Percentiles rank a stretch among this genome's conserved stretches.
These are phyloP conservation scores for Aspergillus flavus DNA, from an alignment of 2,329 filamentous ascomycete genomes.

Conservation along the genomic window DNA sequence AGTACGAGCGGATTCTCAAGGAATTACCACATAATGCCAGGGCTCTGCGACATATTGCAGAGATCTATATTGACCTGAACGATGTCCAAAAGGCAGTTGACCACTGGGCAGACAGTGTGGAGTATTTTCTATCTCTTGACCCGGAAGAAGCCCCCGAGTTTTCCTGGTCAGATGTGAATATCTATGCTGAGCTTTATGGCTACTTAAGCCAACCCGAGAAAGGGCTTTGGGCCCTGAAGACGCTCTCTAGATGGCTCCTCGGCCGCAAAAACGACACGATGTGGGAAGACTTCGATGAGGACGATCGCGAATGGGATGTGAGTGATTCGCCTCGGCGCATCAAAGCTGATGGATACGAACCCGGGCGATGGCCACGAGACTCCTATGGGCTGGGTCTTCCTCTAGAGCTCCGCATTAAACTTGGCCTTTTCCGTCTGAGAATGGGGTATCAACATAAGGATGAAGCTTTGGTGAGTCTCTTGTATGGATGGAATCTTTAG, in stretches of 20 bases:
- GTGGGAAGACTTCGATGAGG: constrained; percentile 72
- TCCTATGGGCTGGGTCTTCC: constrained; percentile 76
- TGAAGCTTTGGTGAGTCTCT: constrained; percentile 70
- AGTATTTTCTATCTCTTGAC: constrained; percentile 49
- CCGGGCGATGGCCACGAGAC: constrained; percentile 54
- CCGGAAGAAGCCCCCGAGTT: constrained; percentile 50
- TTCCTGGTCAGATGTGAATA: constrained; percentile 80
- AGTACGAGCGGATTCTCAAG: constrained; percentile 59
- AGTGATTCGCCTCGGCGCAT: constrained; percentile 68
- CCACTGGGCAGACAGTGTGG: constrained; percentile 57
- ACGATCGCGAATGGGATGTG: constrained; percentile 89
- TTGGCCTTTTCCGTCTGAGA: constrained; percentile 80
- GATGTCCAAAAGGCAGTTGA: constrained; percentile 52
- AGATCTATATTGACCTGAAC: constrained; percentile 56
- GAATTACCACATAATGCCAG: constrained; percentile 56
- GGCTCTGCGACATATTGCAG: constrained; percentile 59
- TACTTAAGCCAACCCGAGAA: constrained; percentile 64
- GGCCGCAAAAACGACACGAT: constrained; percentile 71
- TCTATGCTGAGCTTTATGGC: constrained; percentile 80
- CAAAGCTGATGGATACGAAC: constrained; percentile 62
- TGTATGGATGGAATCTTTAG: background rate
- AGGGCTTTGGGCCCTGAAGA: constrained; percentile 71
- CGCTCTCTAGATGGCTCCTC: constrained; percentile 77
- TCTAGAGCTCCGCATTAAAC: constrained; percentile 77
- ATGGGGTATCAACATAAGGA: constrained; percentile 61